Percentiles rank a stretch among this genome's conserved stretches.
These are phyloP conservation scores for Suillus decipiens DNA, from an alignment of 768 basidiomycete species.

Conservation along the genomic window DNA sequence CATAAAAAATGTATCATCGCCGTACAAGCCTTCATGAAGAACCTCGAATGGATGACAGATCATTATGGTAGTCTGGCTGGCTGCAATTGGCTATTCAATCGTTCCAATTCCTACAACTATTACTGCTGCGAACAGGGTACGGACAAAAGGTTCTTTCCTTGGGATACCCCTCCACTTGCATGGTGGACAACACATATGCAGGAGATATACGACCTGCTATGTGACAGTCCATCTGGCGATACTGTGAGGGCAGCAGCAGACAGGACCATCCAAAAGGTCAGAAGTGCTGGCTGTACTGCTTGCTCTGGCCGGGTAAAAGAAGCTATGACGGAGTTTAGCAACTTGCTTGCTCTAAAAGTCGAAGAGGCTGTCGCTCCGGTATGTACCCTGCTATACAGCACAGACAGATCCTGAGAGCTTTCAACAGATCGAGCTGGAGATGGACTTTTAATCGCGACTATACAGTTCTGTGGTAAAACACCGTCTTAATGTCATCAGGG, in stretches of 20 bases:
- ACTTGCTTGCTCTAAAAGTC: conserved; percentile 18
- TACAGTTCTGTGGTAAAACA: neutral
- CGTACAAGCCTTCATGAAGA: neutral
- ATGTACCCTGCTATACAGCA: neutral
- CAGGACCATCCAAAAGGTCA: conserved; percentile 9
- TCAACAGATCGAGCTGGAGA: conserved; percentile 15
- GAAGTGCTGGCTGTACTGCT: neutral
- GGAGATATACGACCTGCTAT: conserved; percentile 12
- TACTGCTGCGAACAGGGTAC: conserved; percentile 1
- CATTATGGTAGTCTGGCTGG: conserved; percentile 12
- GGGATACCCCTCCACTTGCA: neutral
- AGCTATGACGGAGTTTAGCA: conserved; percentile 19
- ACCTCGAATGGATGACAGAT: conserved; percentile 13
- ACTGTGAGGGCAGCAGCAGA: conserved; percentile 12
- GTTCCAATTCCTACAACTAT: too few species aligned
- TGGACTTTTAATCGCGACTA: conserved; percentile 13
- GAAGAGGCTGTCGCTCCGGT: conserved; percentile 19
- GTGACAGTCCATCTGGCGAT: conserved; percentile 21
- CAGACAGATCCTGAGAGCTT: neutral
- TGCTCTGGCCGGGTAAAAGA: conserved; percentile 16
- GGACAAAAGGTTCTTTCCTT: neutral
- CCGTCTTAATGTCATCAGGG: neutral
- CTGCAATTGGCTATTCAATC: conserved; percentile 11
- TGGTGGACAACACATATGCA: conserved; percentile 32
- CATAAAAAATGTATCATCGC: conserved; percentile 11